phyloP scores from a whole-genome alignment of 176 grass and related monocot genomes.

The Poa pratensis region DNA sequence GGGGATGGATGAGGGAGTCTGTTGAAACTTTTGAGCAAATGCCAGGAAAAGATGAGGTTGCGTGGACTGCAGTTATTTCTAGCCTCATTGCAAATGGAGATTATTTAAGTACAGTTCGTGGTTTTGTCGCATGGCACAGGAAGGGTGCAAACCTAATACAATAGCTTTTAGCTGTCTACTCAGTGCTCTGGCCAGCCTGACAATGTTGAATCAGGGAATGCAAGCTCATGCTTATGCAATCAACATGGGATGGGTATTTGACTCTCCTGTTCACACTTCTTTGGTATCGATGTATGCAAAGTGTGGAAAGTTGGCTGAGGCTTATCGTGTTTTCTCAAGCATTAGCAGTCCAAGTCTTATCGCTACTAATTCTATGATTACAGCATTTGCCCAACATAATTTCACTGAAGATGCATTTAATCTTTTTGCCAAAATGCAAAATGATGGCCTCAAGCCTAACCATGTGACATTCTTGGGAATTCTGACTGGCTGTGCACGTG shows the following conservation, averaged over 20 bases:
- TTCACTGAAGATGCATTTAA: conserved; percentile 58
- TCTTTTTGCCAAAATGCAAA: conserved; percentile 57
- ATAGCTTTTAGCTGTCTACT: conserved; percentile 53
- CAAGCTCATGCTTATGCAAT: conserved; percentile 72
- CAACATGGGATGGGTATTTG: conserved; percentile 55
- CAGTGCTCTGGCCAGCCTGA: conserved; percentile 62
- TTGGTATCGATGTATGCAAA: conserved; percentile 84
- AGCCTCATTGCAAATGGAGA: conserved; percentile 55
- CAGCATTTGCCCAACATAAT: conserved; percentile 69
- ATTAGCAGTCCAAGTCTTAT: conserved; percentile 53
- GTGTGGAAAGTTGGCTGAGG: conserved; percentile 62
- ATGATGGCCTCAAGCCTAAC: conserved; percentile 57
- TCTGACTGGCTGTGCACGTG: conserved; percentile 60
- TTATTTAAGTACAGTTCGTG: conserved; percentile 51
- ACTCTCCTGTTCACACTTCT: conserved; percentile 59
- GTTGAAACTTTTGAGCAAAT: conserved; percentile 66
- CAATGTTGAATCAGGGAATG: conserved; percentile 52
- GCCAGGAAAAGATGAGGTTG: conserved; percentile 67
- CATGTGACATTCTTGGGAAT: conserved; percentile 67
- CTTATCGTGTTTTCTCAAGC: conserved; percentile 52
- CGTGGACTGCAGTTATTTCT: conserved; percentile 65
- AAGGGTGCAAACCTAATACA: conserved; percentile 54
- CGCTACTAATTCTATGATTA: conserved; percentile 65
- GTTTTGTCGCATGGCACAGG: conserved; percentile 62
- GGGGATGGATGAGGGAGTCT: conserved; percentile 71